phyloP scores from a whole-genome alignment of 768 basidiomycete species.

The Pleurotus cornucopiae region DNA sequence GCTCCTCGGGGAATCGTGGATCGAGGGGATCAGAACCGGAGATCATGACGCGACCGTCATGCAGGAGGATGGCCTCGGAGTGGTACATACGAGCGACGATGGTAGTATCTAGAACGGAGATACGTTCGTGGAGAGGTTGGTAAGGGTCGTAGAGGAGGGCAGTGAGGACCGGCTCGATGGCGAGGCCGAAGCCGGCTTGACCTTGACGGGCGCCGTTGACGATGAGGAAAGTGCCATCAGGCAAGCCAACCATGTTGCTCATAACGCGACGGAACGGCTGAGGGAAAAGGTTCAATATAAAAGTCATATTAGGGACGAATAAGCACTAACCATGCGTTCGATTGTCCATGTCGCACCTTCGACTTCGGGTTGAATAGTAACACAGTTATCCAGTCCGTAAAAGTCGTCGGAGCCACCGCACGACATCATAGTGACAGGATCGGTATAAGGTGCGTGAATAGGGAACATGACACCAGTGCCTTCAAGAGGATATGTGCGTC shows the following conservation, averaged over 20 bases:
- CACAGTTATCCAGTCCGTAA: conserved; percentile 62
- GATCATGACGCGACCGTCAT: conserved; percentile 70
- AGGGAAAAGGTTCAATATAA: no score
- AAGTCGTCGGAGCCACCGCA: conserved; percentile 75
- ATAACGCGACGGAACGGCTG: conserved; percentile 73
- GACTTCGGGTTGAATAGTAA: conserved; percentile 63
- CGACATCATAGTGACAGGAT: conserved; percentile 61
- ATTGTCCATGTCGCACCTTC: conserved; percentile 60
- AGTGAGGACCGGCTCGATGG: conserved; percentile 52
- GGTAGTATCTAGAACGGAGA: conserved; percentile 64
- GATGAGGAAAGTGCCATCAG: conserved; percentile 75
- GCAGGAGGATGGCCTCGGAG: conserved; percentile 69
- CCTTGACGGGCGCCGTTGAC: conserved; percentile 71
- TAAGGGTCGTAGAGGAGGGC: conserved; percentile 72
- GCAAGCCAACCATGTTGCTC: conserved; percentile 65
- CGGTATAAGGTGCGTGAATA: conserved; percentile 61
- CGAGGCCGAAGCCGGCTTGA: conserved; percentile 71
- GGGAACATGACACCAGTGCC: conserved; percentile 6
- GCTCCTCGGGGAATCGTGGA: conserved; percentile 3
- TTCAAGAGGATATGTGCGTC: conserved; percentile 7
- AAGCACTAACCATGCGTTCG: conserved; percentile 68
- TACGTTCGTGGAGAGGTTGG: conserved; percentile 51
- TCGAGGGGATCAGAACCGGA: conserved; percentile 40
- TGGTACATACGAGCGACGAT: conserved; percentile 77
- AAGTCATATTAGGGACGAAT: background rate